These are phyloP conservation scores for Proliferodiscus dingleyae DNA, from an alignment of 2,329 filamentous ascomycete species.

Conservation along the genomic window DNA sequence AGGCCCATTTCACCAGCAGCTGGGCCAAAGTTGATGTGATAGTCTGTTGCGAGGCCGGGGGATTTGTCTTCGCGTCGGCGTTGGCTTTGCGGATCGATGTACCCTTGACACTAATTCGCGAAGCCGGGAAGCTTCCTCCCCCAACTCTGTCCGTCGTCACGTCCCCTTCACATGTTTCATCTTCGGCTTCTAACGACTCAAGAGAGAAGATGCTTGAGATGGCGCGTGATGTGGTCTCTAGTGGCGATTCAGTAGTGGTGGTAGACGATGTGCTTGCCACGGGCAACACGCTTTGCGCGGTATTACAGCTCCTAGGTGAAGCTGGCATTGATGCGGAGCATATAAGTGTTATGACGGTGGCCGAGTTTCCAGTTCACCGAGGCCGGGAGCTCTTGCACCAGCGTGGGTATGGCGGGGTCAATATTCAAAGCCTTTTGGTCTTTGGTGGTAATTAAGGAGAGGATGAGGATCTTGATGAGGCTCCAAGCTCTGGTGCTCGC, in stretches of 20 bases:
- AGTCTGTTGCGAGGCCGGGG: conserved; percentile 52
- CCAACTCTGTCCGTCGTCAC: conserved; percentile 47
- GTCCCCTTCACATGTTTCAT: conserved; percentile 49
- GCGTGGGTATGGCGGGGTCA: conserved; percentile 19
- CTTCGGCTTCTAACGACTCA: conserved; percentile 25
- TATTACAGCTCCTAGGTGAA: conserved; percentile 18
- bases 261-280: conserved; percentile 25
- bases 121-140: conserved; percentile 54
- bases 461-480: too few relatives aligned
- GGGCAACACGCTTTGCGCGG: conserved; percentile 22
- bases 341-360: conserved; percentile 20
- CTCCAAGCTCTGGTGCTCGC: too few relatives aligned
- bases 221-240: conserved; percentile 36
- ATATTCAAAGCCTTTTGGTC: conserved; percentile 24
- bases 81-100: conserved; percentile 39
- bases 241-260: conserved; percentile 16
- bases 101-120: conserved; percentile 47
- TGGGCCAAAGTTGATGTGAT: conserved; percentile 45
- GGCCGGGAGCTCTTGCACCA: conserved; percentile 19
- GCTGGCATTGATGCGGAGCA: conserved; percentile 15
- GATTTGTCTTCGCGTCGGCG: conserved; percentile 50
- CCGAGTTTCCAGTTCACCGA: conserved; percentile 21
- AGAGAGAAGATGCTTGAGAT: conserved; percentile 45
- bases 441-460: conserved; percentile 17
- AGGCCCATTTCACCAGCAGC: conserved; percentile 39